These are phyloP conservation scores for Salix arbutifolia DNA, from an alignment of 345 rosid species.

Conservation along the genomic window DNA sequence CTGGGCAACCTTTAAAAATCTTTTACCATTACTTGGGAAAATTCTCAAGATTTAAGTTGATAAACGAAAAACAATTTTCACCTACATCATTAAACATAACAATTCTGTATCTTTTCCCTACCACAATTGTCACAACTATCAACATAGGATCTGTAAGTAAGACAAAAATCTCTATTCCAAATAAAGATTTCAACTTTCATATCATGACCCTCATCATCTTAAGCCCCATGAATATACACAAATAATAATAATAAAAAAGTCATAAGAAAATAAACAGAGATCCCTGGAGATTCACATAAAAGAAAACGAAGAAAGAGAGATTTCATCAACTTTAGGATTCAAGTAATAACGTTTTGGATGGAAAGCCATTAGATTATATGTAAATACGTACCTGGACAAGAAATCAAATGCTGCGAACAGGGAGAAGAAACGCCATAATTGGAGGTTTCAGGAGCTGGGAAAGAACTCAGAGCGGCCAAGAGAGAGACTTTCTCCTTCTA, in stretches of 20 bases:
- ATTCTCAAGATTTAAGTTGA: neutral
- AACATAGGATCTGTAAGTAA: neutral
- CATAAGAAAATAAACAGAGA: neutral
- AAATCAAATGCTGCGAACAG: conserved; percentile 11
- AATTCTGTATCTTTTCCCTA: neutral
- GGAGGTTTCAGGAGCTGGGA: conserved; percentile 10
- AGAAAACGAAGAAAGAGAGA: too few species aligned
- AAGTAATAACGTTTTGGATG: neutral
- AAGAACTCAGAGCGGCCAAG: neutral
- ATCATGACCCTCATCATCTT: neutral
- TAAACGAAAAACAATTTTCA: neutral
- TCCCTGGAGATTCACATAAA: neutral
- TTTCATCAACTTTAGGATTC: neutral
- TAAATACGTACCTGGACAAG: neutral
- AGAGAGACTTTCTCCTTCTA: neutral
- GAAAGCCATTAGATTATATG: neutral
- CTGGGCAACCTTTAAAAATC: neutral
- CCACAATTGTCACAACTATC: neutral
- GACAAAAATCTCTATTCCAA: neutral
- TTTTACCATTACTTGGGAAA: neutral
- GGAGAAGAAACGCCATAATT: conserved; percentile 11
- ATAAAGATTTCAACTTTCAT: neutral
- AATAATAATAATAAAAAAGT: too few species aligned
- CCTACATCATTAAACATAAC: neutral
- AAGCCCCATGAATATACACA: neutral